Percentiles rank a stretch among this genome's conserved stretches.
Evolutionary conservation across 208 protist species (phyloP).

Genomic region (Phytomonas serpens): DNA sequence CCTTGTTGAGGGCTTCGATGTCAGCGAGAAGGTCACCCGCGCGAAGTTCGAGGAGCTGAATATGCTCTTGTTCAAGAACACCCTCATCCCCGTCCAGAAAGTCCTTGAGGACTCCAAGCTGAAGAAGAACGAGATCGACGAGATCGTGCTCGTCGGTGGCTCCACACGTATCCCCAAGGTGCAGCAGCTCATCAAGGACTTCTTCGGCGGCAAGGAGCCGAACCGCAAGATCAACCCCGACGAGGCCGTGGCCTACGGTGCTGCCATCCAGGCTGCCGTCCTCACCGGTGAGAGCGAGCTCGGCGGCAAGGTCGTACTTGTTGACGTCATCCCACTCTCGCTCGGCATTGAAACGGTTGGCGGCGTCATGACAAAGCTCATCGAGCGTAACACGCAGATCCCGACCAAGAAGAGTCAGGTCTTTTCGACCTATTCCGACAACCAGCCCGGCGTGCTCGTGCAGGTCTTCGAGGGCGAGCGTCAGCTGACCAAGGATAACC

Average conservation of each 20-base stretch:
- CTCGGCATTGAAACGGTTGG: slow-evolving; percentile 92
- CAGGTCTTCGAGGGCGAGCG: slow-evolving; percentile 95
- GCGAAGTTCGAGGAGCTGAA: slow-evolving; percentile 97
- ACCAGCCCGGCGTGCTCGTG: slow-evolving; percentile 87
- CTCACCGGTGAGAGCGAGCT: slow-evolving; percentile 75
- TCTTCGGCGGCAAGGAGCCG: slow-evolving; percentile 93
- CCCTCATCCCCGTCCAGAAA: slow-evolving; percentile 72
- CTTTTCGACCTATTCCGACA: slow-evolving; percentile 84
- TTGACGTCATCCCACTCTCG: slow-evolving; percentile 91
- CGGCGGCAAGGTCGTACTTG: slow-evolving; percentile 60
- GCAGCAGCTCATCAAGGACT: slow-evolving; percentile 93
- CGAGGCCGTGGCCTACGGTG: slow-evolving; percentile 92
- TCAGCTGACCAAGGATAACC: slow-evolving; percentile 82
- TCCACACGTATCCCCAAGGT: slow-evolving; percentile 98
- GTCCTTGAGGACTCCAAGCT: slow-evolving; percentile 89
- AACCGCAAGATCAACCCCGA: slow-evolving; percentile 92
- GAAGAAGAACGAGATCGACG: slow-evolving; percentile 81
- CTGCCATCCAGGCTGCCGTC: slow-evolving; percentile 95
- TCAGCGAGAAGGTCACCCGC: slow-evolving; percentile 95
- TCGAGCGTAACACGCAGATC: slow-evolving; percentile 77
- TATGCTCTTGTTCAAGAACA: slow-evolving; percentile 78
- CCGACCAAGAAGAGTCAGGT: slow-evolving; percentile 81
- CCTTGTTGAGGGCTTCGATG: slow-evolving; percentile 96
- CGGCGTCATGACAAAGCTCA: slow-evolving; percentile 93
- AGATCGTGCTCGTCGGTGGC: slow-evolving; percentile 95